phyloP scores from a whole-genome alignment of 306 rosid species.

The Acacia melanoxylon region DNA sequence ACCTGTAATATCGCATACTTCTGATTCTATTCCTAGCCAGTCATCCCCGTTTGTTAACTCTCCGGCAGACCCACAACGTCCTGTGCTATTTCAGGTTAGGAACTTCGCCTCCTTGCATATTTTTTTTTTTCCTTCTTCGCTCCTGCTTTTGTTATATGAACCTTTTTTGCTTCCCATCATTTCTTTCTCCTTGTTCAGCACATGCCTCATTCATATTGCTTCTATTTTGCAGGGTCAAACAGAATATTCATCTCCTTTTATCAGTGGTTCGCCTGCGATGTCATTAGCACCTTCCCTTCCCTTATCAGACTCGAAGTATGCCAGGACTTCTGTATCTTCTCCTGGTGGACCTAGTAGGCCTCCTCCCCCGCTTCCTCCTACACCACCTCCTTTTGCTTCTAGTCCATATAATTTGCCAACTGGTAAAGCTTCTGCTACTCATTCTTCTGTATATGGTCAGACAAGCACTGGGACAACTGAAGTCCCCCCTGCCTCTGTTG shows the following conservation, averaged over 20 bases:
- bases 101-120: conserved; percentile 22
- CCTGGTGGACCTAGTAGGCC: conserved; percentile 76
- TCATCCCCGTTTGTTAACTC: conserved; percentile 63
- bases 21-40: conserved; percentile 64
- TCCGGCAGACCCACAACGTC: conserved; percentile 63
- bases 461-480: conserved; percentile 53
- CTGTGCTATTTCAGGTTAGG: conserved; percentile 63
- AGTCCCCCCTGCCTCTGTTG: conserved; percentile 52
- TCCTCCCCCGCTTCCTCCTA: conserved; percentile 97
- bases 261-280: conserved; percentile 45
- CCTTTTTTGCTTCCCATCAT: conserved; percentile 13
- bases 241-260: conserved; percentile 67
- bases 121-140: conserved; percentile 1
- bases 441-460: conserved; percentile 60
- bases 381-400: conserved; percentile 87
- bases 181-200: conserved; percentile 17
- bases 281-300: conserved; percentile 53
- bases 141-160: conserved; percentile 20
- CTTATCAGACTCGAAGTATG: conserved; percentile 62
- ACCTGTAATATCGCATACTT: conserved; percentile 58
- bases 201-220: not conserved
- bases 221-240: conserved; percentile 59
- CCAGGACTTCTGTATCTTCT: conserved; percentile 63
- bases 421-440: conserved; percentile 57
- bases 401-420: conserved; percentile 64